These are phyloP conservation scores for Cyclotella kingstonii DNA, from an alignment of 108 stramenopile genomes.

Conservation along the genomic window DNA sequence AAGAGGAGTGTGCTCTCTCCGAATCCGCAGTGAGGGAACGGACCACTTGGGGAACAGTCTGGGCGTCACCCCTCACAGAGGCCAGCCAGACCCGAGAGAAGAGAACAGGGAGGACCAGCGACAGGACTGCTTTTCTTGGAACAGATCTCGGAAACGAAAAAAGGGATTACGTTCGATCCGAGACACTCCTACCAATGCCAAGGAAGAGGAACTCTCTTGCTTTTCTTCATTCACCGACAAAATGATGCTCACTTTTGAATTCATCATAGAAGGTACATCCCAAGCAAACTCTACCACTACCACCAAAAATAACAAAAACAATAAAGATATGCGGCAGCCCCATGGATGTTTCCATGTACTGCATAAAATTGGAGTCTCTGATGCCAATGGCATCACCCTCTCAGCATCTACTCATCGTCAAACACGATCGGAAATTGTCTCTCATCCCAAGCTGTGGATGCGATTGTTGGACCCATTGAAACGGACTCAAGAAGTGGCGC, in stretches of 20 bases:
- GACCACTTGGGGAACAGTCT: too few species aligned
- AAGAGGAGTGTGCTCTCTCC: conserved; percentile 62
- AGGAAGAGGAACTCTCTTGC: neutral
- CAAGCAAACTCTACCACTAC: neutral
- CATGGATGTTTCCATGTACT: conserved; percentile 52
- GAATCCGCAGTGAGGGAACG: conserved; percentile 43
- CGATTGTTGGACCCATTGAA: conserved; percentile 70
- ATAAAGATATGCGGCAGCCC: too few species aligned
- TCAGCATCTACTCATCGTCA: conserved; percentile 31
- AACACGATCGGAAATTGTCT: conserved; percentile 64
- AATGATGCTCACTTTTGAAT: conserved; percentile 71
- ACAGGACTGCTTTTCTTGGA: too few species aligned
- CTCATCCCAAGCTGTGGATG: conserved; percentile 60
- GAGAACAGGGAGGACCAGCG: conserved; percentile 4
- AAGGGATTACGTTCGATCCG: neutral
- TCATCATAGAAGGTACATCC: conserved; percentile 30
- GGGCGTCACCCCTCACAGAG: too few species aligned
- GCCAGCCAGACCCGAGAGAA: neutral
- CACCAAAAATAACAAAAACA: conserved; percentile 15
- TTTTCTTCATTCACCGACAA: neutral
- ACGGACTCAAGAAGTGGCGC: conserved; percentile 61
- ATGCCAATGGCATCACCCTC: conserved; percentile 58
- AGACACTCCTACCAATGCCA: neutral
- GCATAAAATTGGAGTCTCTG: conserved; percentile 64
- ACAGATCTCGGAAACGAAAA: conserved; percentile 5